phyloP scores from a whole-genome alignment of 306 rosid genomes.

The Arachis stenosperma region DNA sequence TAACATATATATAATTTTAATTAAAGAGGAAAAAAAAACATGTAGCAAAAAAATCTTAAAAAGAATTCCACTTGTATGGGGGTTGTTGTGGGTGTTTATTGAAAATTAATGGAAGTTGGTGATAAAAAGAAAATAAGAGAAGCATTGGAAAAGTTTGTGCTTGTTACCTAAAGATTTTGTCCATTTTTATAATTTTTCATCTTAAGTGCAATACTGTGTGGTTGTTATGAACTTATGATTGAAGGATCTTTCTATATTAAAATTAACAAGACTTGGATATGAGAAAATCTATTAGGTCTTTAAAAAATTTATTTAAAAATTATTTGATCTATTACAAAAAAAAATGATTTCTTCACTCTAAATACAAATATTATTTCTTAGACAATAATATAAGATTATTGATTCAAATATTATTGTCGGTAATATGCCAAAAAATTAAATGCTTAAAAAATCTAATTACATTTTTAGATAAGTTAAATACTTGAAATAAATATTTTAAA shows the following conservation, averaged over 20 bases:
- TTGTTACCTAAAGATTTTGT: slow-evolving; percentile 2
- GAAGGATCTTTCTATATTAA: slow-evolving; percentile 4
- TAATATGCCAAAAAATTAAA: no score
- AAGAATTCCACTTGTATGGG: slow-evolving; percentile 1
- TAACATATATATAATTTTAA: neutral
- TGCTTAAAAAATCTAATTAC: neutral
- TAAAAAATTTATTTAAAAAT: no score
- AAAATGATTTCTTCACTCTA: no score
- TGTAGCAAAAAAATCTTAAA: no score
- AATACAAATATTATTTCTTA: no score
- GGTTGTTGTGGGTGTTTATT: slow-evolving; percentile 40
- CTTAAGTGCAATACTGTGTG: neutral
- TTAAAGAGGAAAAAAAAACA: neutral
- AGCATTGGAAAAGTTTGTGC: slow-evolving; percentile 36
- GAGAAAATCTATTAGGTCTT: neutral
- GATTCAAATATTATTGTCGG: no score
- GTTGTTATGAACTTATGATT: slow-evolving; percentile 9
- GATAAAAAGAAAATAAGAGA: slow-evolving; percentile 13
- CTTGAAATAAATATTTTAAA: no score
- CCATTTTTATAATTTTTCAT: slow-evolving; percentile 24
- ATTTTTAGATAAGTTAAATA: neutral
- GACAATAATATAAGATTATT: no score
- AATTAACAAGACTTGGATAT: neutral
- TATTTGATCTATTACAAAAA: no score
- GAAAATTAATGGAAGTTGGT: slow-evolving; percentile 43